Percentiles rank a stretch among this genome's conserved stretches.
Conservation (phyloP, 495 filamentous ascomycete genomes). For the Penicillium coprophilum region DNA sequence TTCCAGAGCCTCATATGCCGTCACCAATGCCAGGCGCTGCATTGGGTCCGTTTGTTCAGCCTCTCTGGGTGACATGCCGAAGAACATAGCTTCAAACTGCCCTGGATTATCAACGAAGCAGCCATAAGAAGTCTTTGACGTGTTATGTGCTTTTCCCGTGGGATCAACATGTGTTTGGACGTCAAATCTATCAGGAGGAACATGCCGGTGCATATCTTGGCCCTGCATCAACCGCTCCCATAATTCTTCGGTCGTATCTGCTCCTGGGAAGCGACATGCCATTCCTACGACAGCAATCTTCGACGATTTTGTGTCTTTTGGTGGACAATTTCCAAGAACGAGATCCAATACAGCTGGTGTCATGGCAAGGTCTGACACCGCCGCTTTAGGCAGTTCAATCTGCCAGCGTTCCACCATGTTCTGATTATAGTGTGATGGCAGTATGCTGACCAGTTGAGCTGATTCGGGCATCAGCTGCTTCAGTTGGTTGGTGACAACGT, state of each 20-base stretch:
- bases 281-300: conserved; percentile 47
- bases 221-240: conserved; percentile 41
- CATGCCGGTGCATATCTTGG: conserved; percentile 34
- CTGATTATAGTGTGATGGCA: not conserved
- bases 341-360: not conserved
- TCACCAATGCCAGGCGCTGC: conserved; percentile 70
- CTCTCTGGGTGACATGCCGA: conserved; percentile 47
- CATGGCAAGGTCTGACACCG: not conserved
- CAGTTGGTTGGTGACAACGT: not conserved
- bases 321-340: not conserved
- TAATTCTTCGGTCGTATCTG: conserved; percentile 29
- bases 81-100: conserved; percentile 35
- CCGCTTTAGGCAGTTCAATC: not conserved
- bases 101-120: conserved; percentile 39
- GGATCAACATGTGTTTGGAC: conserved; percentile 39
- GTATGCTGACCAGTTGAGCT: not conserved
- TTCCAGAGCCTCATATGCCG: conserved; percentile 76
- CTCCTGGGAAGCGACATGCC: conserved; percentile 40
- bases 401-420: not conserved
- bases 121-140: conserved; percentile 34
- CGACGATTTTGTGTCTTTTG: conserved; percentile 9
- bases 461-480: not conserved
- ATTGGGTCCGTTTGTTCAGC: conserved; percentile 70
- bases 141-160: conserved; percentile 36
- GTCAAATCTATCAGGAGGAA: conserved; percentile 45